Conservation (phyloP, 2,329 filamentous ascomycete genomes). For the Ambrosiella cleistominuta region DNA sequence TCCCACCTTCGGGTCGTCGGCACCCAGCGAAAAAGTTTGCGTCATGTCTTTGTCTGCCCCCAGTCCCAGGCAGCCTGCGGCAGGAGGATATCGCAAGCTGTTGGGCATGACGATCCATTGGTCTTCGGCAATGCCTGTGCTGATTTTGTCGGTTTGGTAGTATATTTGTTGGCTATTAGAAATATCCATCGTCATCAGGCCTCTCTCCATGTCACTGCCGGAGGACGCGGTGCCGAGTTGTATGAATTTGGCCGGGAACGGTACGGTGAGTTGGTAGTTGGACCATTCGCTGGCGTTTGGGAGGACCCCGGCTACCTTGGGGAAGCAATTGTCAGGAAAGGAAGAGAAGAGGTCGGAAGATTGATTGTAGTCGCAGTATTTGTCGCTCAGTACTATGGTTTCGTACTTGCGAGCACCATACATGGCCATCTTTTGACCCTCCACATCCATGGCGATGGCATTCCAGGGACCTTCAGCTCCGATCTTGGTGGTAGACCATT, state of each 20-base stretch:
- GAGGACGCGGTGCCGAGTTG: neutral
- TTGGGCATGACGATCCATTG: constrained; percentile 1
- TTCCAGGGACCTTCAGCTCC: neutral
- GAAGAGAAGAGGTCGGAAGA: neutral
- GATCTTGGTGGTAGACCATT: neutral
- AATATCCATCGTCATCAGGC: neutral
- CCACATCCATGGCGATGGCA: neutral
- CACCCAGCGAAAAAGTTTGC: neutral
- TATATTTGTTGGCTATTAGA: neutral
- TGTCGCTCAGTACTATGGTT: neutral
- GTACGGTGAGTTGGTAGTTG: neutral
- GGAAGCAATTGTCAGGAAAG: neutral
- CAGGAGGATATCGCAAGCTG: neutral
- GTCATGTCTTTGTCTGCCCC: neutral
- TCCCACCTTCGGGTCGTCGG: neutral
- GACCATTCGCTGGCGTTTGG: neutral
- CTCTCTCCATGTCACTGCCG: neutral
- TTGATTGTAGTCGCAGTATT: neutral
- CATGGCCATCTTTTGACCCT: neutral
- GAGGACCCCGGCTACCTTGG: neutral
- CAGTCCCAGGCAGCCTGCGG: neutral
- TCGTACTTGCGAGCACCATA: neutral
- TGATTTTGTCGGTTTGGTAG: neutral
- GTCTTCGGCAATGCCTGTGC: neutral
- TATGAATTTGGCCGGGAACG: neutral